Evolutionary conservation across 331 rosid species (phyloP).

Genomic region (Acacia concinna): DNA sequence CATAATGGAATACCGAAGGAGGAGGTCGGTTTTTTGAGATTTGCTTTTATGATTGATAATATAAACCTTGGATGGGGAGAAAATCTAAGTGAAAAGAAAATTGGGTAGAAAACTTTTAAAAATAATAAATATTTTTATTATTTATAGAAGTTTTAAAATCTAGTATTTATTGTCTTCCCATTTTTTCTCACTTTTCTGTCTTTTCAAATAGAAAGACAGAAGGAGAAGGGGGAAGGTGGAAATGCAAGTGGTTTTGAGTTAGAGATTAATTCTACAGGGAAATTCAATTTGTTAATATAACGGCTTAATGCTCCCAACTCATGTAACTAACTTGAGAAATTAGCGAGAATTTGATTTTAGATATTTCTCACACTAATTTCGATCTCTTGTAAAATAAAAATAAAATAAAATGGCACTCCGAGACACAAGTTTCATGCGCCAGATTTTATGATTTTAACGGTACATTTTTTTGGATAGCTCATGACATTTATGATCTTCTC

Average conservation of each 20-base stretch:
- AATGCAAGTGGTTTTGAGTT: conserved; percentile 1
- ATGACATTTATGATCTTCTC: not conserved
- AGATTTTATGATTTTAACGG: not conserved
- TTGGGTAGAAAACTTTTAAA: too few species aligned
- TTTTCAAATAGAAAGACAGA: conserved; percentile 21
- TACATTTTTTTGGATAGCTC: not conserved
- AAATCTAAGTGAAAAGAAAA: too few species aligned
- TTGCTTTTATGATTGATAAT: conserved; percentile 7
- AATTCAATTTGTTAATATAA: conserved; percentile 5
- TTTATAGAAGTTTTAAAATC: too few species aligned
- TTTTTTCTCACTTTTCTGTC: too few species aligned
- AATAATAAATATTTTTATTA: too few species aligned
- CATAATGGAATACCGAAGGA: conserved; percentile 47
- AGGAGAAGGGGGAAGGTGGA: not conserved
- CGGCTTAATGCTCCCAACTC: not conserved
- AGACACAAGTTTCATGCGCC: not conserved
- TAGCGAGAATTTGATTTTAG: not conserved
- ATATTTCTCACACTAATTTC: not conserved
- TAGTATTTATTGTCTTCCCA: too few species aligned
- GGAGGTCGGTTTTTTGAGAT: conserved; percentile 33
- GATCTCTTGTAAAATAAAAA: not conserved
- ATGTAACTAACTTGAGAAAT: not conserved
- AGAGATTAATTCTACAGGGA: not conserved
- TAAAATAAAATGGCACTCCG: not conserved
- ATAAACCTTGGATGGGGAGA: too few species aligned